Base-by-base conservation (phyloP, 2,329 filamentous ascomycete genomes). In the Cercospora citrullina region DNA sequence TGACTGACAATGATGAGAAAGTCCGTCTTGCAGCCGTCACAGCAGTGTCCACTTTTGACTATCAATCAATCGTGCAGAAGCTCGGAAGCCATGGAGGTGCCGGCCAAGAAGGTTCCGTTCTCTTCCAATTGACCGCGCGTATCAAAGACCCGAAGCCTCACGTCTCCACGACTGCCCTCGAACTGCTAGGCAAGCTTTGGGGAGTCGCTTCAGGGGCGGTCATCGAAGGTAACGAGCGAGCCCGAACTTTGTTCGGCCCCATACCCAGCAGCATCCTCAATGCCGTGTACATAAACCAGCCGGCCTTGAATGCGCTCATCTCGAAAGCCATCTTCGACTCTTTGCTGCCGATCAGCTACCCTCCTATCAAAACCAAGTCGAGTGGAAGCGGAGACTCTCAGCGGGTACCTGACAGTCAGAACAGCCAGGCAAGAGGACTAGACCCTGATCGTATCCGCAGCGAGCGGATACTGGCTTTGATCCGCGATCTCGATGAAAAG, bases 141-240 rank as follows among this genome's bases (percentile, higher is more conserved):
- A 93, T 92, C 72, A 93, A 94, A 73, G 96, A 99, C 80, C 90
- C 90, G 70, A 94, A 91, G 77, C 87, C 90, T 14, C 84, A 87
- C 51, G 92, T 99, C 10, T 91, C 94, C 66, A 89, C 91, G 45
- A 92, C 94, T 74, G 94, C 93, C 26, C 96, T 97, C 87, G 90
- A 89, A 61, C 84, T 96, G 8, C 83, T 98, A 1, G 92, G 88
- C 10, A 92, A 90, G 69, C 89, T 98, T 30, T 99, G 95, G 95
- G 94, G 92, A n/a, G 94, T 96, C 18, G 94, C 92, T 12, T 88
- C 90, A 18, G 92, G 93, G 18, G 94, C 97, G 74, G 91, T 99
- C 73, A 89, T 92, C 26, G 88, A 90, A 63, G 92, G 92, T 14
- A 91, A 94, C 74, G 92, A 97, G 73, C 83, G 86, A 18, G 90